phyloP scores from a whole-genome alignment of 768 basidiomycete species.

The Tulasnella sp. region DNA sequence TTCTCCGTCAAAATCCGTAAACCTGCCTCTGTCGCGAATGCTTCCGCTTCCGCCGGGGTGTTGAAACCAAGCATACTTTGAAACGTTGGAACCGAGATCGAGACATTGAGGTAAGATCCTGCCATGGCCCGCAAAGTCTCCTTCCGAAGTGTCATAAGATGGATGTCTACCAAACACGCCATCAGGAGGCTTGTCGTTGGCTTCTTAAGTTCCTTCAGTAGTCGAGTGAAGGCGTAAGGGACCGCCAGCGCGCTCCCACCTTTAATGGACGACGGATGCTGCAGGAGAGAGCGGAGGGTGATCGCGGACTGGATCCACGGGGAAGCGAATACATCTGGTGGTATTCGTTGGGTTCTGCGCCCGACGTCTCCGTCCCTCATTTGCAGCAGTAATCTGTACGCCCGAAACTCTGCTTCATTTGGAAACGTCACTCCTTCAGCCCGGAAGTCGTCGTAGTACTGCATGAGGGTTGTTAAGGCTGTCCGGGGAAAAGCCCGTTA shows the following conservation, averaged over 20 bases:
- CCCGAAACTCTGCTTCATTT: constrained; percentile 89
- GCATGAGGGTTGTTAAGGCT: constrained; percentile 88
- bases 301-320: constrained; percentile 78
- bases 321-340: constrained; percentile 50
- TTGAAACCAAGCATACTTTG: constrained; percentile 13
- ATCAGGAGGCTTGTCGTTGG: constrained; percentile 73
- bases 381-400: constrained; percentile 88
- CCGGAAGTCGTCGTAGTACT: constrained; percentile 80
- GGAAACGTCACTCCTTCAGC: constrained; percentile 49
- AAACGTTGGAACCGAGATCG: constrained; percentile 3
- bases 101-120: background rate
- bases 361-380: constrained; percentile 73
- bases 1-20: background rate
- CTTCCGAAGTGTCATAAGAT: constrained; percentile 49
- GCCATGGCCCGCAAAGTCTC: constrained; percentile 14
- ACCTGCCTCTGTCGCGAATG: constrained; percentile 6
- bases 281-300: constrained; percentile 67
- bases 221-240: constrained; percentile 38
- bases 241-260: constrained; percentile 37
- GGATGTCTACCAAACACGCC: constrained; percentile 76
- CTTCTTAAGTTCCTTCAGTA: constrained; percentile 59
- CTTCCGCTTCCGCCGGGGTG: constrained; percentile 1
- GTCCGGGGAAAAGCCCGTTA: background rate
- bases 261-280: constrained; percentile 42
- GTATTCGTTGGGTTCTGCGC: constrained; percentile 47